Evolutionary conservation across 208 protist genomes (phyloP).

Genomic region (Acanthamoeba castellanii): DNA sequence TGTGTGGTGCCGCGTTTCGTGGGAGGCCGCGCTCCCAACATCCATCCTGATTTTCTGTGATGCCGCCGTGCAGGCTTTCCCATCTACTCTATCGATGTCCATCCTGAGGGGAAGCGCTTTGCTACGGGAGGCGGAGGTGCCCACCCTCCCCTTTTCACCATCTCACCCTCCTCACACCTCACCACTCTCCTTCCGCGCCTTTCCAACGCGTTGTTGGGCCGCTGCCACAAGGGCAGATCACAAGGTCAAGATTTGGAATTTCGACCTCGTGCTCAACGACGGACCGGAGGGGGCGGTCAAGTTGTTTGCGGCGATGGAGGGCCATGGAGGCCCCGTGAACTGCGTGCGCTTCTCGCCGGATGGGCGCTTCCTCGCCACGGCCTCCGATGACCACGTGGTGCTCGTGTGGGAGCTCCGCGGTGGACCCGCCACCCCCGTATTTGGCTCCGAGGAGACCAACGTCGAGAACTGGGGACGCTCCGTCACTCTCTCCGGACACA

Average conservation of each 20-base stretch:
- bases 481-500: constrained; percentile 60
- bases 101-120: no score
- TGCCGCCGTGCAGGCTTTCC: no score
- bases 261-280: constrained; percentile 70
- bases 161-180: no score
- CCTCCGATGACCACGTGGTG: constrained; percentile 79
- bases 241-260: constrained; percentile 84
- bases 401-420: constrained; percentile 78
- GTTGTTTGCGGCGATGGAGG: constrained; percentile 76
- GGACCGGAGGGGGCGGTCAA: constrained; percentile 6
- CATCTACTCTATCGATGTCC: no score
- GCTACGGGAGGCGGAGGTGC: no score
- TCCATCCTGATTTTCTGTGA: no score
- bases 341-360: constrained; percentile 76
- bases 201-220: no score
- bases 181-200: no score
- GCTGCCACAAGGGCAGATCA: constrained; percentile 77
- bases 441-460: constrained; percentile 66
- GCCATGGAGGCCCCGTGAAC: constrained; percentile 79
- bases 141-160: no score
- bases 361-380: constrained; percentile 81
- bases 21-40: no score
- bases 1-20: no score
- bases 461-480: constrained; percentile 61
- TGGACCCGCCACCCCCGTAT: constrained; percentile 9